phyloP scores from a whole-genome alignment of 306 rosid genomes.

The Biancaea sappan region DNA sequence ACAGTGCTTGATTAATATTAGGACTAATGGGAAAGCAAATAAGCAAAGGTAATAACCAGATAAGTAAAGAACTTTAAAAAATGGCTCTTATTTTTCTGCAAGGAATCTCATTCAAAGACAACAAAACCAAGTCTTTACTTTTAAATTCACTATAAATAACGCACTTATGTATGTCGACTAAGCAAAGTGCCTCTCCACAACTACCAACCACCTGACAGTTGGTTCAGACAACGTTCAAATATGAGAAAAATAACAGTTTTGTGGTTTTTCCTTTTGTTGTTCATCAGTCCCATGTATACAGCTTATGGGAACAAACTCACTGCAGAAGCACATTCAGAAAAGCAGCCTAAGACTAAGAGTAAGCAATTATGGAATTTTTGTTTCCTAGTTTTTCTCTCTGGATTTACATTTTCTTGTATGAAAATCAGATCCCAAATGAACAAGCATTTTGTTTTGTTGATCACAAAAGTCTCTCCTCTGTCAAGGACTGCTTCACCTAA shows the following conservation, averaged over 20 bases:
- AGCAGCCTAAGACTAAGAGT: constrained; percentile 36
- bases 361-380: constrained; percentile 18
- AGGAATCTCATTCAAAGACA: constrained; percentile 29
- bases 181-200: constrained; percentile 4
- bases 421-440: background rate
- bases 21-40: background rate
- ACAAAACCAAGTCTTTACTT: background rate
- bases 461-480: too few species aligned
- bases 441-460: background rate
- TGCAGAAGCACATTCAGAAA: constrained; percentile 8
- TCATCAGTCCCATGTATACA: constrained; percentile 33
- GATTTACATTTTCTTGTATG: background rate
- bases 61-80: background rate
- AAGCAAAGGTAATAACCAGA: background rate
- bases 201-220: background rate
- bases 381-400: background rate
- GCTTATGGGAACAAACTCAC: constrained; percentile 31
- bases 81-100: background rate
- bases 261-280: constrained; percentile 36
- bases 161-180: background rate
- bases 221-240: background rate
- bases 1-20: background rate
- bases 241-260: constrained; percentile 23
- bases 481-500: background rate
- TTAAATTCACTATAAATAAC: constrained; percentile 25